phyloP scores from a whole-genome alignment of 2,329 filamentous ascomycete genomes.

The Claviceps sp. region DNA sequence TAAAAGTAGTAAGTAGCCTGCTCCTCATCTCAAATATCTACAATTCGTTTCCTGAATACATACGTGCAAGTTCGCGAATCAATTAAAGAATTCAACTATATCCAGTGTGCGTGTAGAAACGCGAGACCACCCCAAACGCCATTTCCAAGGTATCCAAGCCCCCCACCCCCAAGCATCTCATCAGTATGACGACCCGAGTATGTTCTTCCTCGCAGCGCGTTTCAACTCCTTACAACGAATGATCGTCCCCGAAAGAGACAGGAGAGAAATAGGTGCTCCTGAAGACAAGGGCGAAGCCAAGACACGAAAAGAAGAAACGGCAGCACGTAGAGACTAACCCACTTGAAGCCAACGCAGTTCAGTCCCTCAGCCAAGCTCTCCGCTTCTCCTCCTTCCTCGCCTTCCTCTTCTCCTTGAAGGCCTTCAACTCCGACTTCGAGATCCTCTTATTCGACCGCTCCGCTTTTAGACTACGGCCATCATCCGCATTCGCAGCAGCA shows the following conservation, averaged over 20 bases:
- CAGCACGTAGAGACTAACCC: neutral
- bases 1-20: too few species aligned
- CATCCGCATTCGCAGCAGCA: constrained; percentile 78
- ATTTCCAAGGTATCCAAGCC: neutral
- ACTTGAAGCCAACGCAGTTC: neutral
- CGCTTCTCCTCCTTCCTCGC: constrained; percentile 91
- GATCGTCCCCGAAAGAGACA: too few species aligned
- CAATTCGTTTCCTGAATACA: too few species aligned
- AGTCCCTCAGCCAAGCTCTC: constrained; percentile 76
- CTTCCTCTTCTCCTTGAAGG: constrained; percentile 78
- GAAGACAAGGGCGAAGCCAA: neutral
- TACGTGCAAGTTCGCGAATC: too few species aligned
- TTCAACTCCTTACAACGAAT: too few species aligned
- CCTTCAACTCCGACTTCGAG: constrained; percentile 73
- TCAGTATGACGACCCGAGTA: neutral
- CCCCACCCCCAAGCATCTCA: neutral
- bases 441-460: constrained; percentile 79
- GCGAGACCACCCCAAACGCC: neutral
- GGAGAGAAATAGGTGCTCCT: neutral
- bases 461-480: constrained; percentile 81
- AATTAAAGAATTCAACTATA: too few species aligned
- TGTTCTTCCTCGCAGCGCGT: too few species aligned
- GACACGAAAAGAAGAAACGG: neutral
- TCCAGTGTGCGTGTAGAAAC: neutral
- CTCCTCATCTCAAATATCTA: too few species aligned